Conservation (phyloP, 306 rosid genomes). For the Astragalus membranaceus region DNA sequence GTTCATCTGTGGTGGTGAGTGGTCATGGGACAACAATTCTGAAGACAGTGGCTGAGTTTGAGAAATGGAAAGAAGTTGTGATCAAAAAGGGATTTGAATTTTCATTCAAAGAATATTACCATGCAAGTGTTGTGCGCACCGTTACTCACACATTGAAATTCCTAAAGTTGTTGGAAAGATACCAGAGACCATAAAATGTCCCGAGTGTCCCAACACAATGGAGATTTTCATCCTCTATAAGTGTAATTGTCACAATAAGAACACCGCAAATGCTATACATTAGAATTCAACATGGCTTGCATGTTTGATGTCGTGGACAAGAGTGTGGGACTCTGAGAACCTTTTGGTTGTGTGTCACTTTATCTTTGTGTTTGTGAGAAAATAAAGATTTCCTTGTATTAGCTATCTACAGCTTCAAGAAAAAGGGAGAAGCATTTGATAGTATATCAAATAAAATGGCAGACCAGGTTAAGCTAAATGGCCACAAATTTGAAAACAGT, state of each 20-base stretch:
- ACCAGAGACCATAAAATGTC: slow-evolving; percentile 30
- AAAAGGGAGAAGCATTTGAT: neutral
- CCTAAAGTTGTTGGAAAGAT: slow-evolving; percentile 21
- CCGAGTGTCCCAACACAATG: slow-evolving; percentile 30
- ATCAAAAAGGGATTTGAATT: slow-evolving; percentile 19
- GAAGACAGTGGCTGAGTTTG: slow-evolving; percentile 48
- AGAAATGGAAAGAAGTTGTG: slow-evolving; percentile 52
- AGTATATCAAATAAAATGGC: neutral
- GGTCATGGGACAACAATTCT: slow-evolving; percentile 48
- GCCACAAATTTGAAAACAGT: neutral
- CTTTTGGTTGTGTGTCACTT: too few relatives aligned
- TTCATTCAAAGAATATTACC: slow-evolving; percentile 16
- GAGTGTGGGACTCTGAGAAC: too few relatives aligned
- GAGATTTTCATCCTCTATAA: slow-evolving; percentile 34
- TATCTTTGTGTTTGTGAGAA: too few relatives aligned
- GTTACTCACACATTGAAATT: slow-evolving; percentile 30
- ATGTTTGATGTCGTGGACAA: too few relatives aligned
- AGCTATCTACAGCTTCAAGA: neutral
- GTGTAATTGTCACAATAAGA: slow-evolving; percentile 25
- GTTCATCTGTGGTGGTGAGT: slow-evolving; percentile 33
- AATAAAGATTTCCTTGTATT: too few relatives aligned
- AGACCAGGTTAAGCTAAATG: neutral
- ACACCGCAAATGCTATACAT: too few relatives aligned
- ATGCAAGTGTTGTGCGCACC: slow-evolving; percentile 14
- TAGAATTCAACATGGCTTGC: too few relatives aligned